A percentile compares a stretch with the other conserved stretches of the same genome.
Evolutionary conservation across 1,284 basidiomycete species (phyloP).

Genomic region (Apiotrichum montevideense): DNA sequence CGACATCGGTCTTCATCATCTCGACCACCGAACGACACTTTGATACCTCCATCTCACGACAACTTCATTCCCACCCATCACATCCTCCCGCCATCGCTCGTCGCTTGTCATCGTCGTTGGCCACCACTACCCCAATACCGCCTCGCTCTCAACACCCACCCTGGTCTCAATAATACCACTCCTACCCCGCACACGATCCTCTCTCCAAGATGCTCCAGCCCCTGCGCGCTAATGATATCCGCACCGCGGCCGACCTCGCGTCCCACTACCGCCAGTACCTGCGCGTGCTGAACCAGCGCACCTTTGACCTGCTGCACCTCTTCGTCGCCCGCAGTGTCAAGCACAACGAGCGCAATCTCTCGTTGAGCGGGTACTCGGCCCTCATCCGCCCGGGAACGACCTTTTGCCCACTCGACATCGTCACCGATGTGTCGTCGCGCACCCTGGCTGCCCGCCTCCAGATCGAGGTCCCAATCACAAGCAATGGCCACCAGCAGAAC

Average conservation of each 20-base stretch:
- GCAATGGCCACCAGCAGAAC: not conserved
- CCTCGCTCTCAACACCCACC: too few species aligned
- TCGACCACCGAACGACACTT: not conserved
- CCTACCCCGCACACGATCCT: too few species aligned
- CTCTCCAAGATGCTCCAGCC: not conserved
- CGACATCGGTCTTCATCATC: not conserved
- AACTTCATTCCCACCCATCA: not conserved
- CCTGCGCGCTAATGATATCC: not conserved
- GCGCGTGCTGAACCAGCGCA: conserved; percentile 12
- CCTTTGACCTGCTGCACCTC: conserved; percentile 5
- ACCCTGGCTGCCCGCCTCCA: conserved; percentile 8
- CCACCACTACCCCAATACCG: too few species aligned
- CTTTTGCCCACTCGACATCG: conserved; percentile 7
- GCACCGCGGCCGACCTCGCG: conserved; percentile 6
- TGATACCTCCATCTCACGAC: not conserved
- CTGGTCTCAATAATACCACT: too few species aligned
- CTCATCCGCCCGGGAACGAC: conserved; percentile 6
- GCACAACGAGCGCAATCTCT: conserved; percentile 5
- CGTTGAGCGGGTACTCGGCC: not conserved
- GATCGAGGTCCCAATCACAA: conserved; percentile 5
- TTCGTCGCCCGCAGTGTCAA: conserved; percentile 5
- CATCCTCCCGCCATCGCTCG: too few species aligned
- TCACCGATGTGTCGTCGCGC: conserved; percentile 9
- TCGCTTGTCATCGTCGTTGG: too few species aligned
- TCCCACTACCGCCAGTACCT: conserved; percentile 11